Evolutionary conservation across 1,284 basidiomycete species (phyloP), one percentile per base, ranked within the genome.

Genomic region (Golubevia sp.): DNA sequence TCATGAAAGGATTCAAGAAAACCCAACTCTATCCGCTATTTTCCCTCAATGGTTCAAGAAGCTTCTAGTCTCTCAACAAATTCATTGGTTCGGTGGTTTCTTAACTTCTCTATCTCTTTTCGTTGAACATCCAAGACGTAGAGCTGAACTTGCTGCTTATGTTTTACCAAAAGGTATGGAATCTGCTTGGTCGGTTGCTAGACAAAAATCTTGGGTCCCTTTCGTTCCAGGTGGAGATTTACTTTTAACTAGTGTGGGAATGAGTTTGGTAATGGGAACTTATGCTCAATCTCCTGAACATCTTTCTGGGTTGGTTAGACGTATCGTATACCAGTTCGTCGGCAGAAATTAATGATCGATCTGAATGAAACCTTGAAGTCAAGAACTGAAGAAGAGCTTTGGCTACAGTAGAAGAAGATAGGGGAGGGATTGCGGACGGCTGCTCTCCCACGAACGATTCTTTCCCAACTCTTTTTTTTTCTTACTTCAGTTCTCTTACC

Each of bases 71-170:
- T 89, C 90, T 52, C 91, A 90, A 75, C 86, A 86, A 58, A 88
- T 89, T n/a, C 92, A 90, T 84, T 92, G 89, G 88, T 48, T 92
- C 3, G 87, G 90, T 3, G 95, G 94, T 0, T 88, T 94, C 64
- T 82, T 90, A 3, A 88, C 91, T 7, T 93, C 91, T 18, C 76
- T 95, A 2, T 88, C 92, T 13, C 86, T 98, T 49, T 90, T 97
- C 61, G 88, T 96, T 2, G 96, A 99, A 79, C 93, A 94, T 77
- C 91, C 89, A 83, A 86, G 89, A 57, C 86, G 93, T 15, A 87
- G 93, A 13, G 89, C 89, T 2, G 93, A 96, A 84, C 85, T 96
- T 68, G 93, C 95, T 26, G 95, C 97, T 90, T 99, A 96, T 83
- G 93, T 94, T 2, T 85, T 97, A 49, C 95, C 95, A n/a, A 93